These are phyloP conservation scores for Plasmodium gaboni DNA, from an alignment of 169 alveolate genomes.

Conservation along the genomic window DNA sequence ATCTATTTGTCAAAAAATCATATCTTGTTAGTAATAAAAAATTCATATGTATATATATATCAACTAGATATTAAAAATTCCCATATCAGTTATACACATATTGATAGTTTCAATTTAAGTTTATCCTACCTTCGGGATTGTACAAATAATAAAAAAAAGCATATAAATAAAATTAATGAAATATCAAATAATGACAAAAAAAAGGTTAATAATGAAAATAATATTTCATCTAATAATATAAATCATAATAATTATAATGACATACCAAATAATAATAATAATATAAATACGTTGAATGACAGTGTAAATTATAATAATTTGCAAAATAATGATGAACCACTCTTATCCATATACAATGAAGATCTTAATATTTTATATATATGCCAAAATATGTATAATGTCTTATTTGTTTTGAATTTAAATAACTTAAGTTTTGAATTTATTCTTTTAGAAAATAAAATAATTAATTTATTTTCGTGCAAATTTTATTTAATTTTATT, in stretches of 20 bases:
- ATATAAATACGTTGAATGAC: too few species aligned
- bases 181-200: too few species aligned
- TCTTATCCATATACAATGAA: slow-evolving; percentile 51
- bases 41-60: slow-evolving; percentile 32
- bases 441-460: slow-evolving; percentile 42
- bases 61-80: slow-evolving; percentile 20
- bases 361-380: slow-evolving; percentile 45
- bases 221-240: too few species aligned
- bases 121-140: neutral
- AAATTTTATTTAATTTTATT: slow-evolving; percentile 64
- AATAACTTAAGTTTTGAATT: slow-evolving; percentile 33
- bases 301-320: neutral
- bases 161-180: too few species aligned
- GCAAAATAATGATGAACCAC: slow-evolving; percentile 11
- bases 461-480: slow-evolving; percentile 27
- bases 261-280: slow-evolving; percentile 6
- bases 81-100: slow-evolving; percentile 19
- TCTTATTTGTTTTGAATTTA: slow-evolving; percentile 19
- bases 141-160: too few species aligned
- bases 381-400: slow-evolving; percentile 21
- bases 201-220: too few species aligned
- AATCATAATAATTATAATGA: neutral
- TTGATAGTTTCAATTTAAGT: slow-evolving; percentile 18
- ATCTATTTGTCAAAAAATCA: slow-evolving; percentile 38
- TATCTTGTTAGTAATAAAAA: slow-evolving; percentile 43